These are phyloP conservation scores for Lomentospora prolificans DNA, from an alignment of 2,329 filamentous ascomycete genomes.

Conservation along the genomic window DNA sequence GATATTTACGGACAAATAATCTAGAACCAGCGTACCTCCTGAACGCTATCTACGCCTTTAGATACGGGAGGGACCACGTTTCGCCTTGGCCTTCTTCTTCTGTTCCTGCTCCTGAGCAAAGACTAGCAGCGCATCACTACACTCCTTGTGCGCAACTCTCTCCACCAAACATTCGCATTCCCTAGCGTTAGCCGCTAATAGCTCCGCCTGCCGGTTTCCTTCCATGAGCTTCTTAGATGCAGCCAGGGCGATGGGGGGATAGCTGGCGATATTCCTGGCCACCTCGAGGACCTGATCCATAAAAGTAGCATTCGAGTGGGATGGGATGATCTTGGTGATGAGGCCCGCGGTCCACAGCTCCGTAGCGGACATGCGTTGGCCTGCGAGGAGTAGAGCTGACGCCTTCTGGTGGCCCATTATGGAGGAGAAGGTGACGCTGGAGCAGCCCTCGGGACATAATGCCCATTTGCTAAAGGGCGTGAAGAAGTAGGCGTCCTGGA, in stretches of 20 bases:
- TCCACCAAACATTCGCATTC: slow-evolving; percentile 4
- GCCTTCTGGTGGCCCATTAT: slow-evolving; percentile 7
- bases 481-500: slow-evolving; percentile 9
- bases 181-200: slow-evolving; percentile 3
- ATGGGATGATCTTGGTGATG: slow-evolving; percentile 5
- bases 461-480: slow-evolving; percentile 9
- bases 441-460: slow-evolving; percentile 4
- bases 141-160: neutral
- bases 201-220: neutral
- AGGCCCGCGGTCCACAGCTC: slow-evolving; percentile 6
- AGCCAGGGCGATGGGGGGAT: slow-evolving; percentile 5
- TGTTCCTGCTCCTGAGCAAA: slow-evolving; percentile 5
- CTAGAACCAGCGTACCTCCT: neutral
- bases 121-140: neutral
- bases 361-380: slow-evolving; percentile 5
- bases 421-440: slow-evolving; percentile 1
- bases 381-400: slow-evolving; percentile 1
- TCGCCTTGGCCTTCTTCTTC: neutral
- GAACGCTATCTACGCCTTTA: neutral
- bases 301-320: neutral
- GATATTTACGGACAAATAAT: neutral
- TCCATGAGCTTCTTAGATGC: neutral
- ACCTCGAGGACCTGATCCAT: slow-evolving; percentile 2
- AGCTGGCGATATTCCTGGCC: slow-evolving; percentile 1
- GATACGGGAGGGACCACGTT: neutral